Percentiles rank a stretch among this genome's conserved stretches.
These are phyloP conservation scores for Cutaneotrichosporon sp. DNA, from an alignment of 1,284 basidiomycete species.

Conservation along the genomic window DNA sequence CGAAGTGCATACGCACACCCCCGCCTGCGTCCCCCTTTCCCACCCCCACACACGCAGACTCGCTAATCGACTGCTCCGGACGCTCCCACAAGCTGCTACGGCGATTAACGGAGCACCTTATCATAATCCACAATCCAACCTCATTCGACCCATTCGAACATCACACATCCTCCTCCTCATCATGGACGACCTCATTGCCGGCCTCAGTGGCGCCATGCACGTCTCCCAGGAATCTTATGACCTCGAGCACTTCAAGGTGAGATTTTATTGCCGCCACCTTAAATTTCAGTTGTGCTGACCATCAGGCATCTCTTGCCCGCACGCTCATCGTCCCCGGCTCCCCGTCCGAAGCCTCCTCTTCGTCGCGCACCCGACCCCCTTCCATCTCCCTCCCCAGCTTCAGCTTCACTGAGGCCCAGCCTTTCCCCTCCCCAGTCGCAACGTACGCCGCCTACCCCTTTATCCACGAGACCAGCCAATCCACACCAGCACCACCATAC, in stretches of 20 bases:
- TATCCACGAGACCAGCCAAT: not conserved
- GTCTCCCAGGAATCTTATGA: conserved; percentile 43
- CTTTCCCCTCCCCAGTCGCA: conserved; percentile 9
- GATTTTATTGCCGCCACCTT: conserved; percentile 20
- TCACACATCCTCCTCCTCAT: conserved; percentile 3
- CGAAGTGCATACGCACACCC: too few relatives aligned
- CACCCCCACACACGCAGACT: not conserved
- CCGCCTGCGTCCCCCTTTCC: too few relatives aligned
- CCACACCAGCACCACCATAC: not conserved
- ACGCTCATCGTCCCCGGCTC: conserved; percentile 16
- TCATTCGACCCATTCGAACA: not conserved
- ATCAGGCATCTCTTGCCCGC: conserved; percentile 15
- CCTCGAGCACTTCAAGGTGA: conserved; percentile 42
- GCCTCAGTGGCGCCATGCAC: conserved; percentile 36
- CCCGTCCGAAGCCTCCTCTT: conserved; percentile 6
- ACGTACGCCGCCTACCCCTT: not conserved
- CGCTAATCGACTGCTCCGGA: not conserved
- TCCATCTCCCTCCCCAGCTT: conserved; percentile 4
- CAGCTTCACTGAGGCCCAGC: conserved; percentile 1
- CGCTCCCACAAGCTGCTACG: too few relatives aligned
- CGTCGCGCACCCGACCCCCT: not conserved
- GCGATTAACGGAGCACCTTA: too few relatives aligned
- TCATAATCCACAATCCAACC: not conserved
- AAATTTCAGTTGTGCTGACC: not conserved
- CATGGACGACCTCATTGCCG: conserved; percentile 47